Evolutionary conservation across 371 early-diverging fungal genomes (phyloP).

Genomic region (Apophysomyces sp.): DNA sequence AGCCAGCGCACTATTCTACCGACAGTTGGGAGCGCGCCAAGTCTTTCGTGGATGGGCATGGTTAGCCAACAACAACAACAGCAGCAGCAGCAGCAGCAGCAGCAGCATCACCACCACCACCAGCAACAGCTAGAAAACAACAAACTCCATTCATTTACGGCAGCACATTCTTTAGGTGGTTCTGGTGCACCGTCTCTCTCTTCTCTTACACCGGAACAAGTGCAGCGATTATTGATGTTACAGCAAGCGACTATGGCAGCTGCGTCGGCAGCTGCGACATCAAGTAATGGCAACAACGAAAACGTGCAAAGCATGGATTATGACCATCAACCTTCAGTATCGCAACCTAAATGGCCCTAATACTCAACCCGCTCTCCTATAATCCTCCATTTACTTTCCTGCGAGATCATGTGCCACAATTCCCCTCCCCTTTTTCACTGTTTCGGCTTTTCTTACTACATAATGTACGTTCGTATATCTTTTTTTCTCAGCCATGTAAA

Average conservation of each 20-base stretch:
- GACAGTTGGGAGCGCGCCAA: conserved; percentile 23
- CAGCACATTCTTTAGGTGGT: conserved; percentile 2
- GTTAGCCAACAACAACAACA: conserved; percentile 7
- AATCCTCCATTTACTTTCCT: not conserved
- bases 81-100: not conserved
- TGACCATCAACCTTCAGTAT: not conserved
- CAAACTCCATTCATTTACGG: not conserved
- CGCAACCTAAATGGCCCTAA: not conserved
- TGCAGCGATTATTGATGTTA: conserved; percentile 17
- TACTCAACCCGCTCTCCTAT: not conserved
- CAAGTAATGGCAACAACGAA: not conserved
- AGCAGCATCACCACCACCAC: not conserved
- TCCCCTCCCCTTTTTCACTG: not conserved
- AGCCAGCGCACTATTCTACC: conserved; percentile 13
- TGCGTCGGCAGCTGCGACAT: not conserved
- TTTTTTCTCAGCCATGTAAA: not conserved
- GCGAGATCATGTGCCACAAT: not conserved
- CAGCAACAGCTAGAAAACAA: not conserved
- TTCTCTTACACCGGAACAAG: conserved; percentile 21
- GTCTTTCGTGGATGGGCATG: conserved; percentile 25
- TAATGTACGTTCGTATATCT: not conserved
- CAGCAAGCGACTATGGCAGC: conserved; percentile 16
- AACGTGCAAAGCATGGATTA: conserved; percentile 1
- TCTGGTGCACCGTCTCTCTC: conserved; percentile 6
- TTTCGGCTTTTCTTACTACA: not conserved